Percentiles rank a stretch among this genome's conserved stretches.
Evolutionary conservation across 169 alveolate species (phyloP).

Genomic region (Eimeria zaria): DNA sequence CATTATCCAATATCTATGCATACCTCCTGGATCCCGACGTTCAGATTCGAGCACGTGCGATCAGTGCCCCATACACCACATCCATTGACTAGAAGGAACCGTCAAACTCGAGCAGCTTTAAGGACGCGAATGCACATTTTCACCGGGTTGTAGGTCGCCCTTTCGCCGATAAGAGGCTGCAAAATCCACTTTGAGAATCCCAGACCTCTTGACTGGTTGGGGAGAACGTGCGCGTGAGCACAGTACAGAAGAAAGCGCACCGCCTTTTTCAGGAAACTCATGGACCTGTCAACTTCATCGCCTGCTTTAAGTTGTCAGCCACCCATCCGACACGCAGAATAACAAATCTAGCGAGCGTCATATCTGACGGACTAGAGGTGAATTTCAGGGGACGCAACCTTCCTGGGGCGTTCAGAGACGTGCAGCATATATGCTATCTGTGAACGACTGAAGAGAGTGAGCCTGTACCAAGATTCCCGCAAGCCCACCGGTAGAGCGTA

Average conservation of each 20-base stretch:
- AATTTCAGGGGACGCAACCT: neutral
- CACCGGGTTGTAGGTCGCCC: neutral
- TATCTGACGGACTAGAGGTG: no score
- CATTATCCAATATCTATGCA: no score
- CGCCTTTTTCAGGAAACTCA: no score
- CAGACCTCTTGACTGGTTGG: no score
- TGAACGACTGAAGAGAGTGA: neutral
- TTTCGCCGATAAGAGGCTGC: neutral
- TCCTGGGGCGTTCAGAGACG: neutral
- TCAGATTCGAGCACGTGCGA: no score
- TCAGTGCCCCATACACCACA: neutral
- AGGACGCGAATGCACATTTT: neutral
- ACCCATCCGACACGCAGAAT: neutral
- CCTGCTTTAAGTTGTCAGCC: no score
- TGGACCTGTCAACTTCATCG: no score
- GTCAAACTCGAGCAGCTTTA: no score
- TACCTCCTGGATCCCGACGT: neutral
- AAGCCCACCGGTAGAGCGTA: neutral
- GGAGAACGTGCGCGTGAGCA: no score
- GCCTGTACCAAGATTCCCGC: neutral
- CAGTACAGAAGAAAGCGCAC: no score
- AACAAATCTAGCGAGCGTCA: neutral
- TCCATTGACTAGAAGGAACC: no score
- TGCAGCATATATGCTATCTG: neutral
- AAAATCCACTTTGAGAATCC: no score